These are phyloP conservation scores for Panicum miliaceum DNA, from an alignment of 176 grass and related monocot genomes.

Conservation along the genomic window DNA sequence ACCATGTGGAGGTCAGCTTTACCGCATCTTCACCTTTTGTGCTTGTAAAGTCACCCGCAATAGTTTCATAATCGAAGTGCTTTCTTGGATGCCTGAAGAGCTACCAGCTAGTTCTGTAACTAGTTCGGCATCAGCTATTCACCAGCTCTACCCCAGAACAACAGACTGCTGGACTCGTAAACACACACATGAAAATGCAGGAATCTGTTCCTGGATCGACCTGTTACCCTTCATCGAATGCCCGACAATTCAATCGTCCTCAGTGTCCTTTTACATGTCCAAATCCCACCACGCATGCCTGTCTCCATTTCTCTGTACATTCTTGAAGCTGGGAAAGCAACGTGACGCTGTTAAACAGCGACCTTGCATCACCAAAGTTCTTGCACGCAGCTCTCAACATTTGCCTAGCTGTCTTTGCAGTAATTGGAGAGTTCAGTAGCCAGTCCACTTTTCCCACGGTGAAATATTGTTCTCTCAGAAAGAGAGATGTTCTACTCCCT, in stretches of 20 bases:
- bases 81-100: slow-evolving; percentile 35
- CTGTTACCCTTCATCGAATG: not conserved
- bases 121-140: slow-evolving; percentile 13
- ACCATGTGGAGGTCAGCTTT: slow-evolving; percentile 52
- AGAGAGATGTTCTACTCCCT: not conserved
- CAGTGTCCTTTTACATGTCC: slow-evolving; percentile 41
- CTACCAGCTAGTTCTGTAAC: slow-evolving; percentile 17
- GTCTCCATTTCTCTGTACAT: slow-evolving; percentile 43
- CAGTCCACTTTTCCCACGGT: slow-evolving; percentile 1
- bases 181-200: not conserved
- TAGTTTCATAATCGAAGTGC: slow-evolving; percentile 24
- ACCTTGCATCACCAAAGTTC: slow-evolving; percentile 33
- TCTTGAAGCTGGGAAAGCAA: slow-evolving; percentile 41
- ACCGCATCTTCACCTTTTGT: slow-evolving; percentile 24
- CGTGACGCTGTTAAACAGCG: slow-evolving; percentile 28
- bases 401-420: slow-evolving; percentile 26
- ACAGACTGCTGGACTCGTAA: not conserved
- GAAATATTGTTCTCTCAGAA: slow-evolving; percentile 24
- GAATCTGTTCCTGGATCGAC: slow-evolving; percentile 5
- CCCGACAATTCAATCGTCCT: slow-evolving; percentile 37
- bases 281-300: slow-evolving; percentile 49
- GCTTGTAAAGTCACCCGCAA: slow-evolving; percentile 33
- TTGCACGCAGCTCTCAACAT: slow-evolving; percentile 27
- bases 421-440: slow-evolving; percentile 5
- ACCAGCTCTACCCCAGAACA: slow-evolving; percentile 1